Evolutionary conservation across 2,329 filamentous ascomycete species (phyloP), one percentile per base, ranked within the genome.

Genomic region (Arachnomyces sp.): DNA sequence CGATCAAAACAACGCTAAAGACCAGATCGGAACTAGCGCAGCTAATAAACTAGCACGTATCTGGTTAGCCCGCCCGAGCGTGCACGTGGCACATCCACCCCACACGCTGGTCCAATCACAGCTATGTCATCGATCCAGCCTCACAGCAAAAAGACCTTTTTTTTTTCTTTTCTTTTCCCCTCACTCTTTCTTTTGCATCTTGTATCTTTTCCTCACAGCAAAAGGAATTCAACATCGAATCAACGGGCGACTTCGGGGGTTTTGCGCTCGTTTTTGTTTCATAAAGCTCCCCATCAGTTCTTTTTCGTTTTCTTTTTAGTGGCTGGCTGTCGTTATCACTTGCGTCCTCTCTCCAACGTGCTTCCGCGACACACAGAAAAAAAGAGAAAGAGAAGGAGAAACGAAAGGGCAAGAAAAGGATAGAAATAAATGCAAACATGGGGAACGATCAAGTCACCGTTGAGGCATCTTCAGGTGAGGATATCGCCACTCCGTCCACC

Each of bases 211-310:
- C 38, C 42, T 28, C 28, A 16, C 39, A 14, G 16, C 14, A 18
- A 18, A 34, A n/a, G 4, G 14, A 28, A 38, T 31, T 31, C 29
- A 42, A 16, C 41, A 38, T 31, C 36, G 39, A 34, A 45, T 49
- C 46, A 47, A 39, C 65, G 69, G 71, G 71, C 71, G 72, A 75
- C 72, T 75, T 75, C 62, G 52, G 66, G 68, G 69, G 71, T 71
- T 75, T 75, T 74, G 72, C 71, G 72, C 68, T 73, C 67, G 66
- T 66, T 61, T 48, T 47, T 54, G 44, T 43, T 45, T 41, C 43
- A 59, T 54, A 75, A 74, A 73, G 64, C 68, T 72, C 69, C 65
- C 59, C 40, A 38, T 33, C 33, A 40, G 37, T 15, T 42, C 29
- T 31, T 40, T 46, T 36, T 43, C 29, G 16, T 25, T 31, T 25